Percentiles rank a stretch among this genome's conserved stretches.
Conservation (phyloP, 2,329 filamentous ascomycete species). For the Botrytis hyacinthi region DNA sequence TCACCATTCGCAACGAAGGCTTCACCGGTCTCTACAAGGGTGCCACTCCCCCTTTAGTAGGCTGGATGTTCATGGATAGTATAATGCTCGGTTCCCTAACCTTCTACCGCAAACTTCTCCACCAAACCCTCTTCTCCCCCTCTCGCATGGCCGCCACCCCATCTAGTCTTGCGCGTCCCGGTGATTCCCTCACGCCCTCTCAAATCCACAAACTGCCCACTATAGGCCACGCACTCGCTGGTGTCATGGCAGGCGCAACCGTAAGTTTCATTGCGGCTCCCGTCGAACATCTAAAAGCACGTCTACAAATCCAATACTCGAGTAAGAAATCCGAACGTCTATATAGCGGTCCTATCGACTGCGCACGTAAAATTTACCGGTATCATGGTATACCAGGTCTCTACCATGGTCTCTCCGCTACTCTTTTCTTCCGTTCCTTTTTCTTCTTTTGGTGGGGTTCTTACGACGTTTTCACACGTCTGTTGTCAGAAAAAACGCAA, state of each 20-base stretch:
- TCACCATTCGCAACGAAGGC: conserved; percentile 85
- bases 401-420: conserved; percentile 82
- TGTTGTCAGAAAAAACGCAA: conserved; percentile 63
- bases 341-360: conserved; percentile 87
- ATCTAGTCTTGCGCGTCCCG: conserved; percentile 26
- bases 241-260: conserved; percentile 81
- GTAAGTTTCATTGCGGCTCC: conserved; percentile 92
- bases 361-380: conserved; percentile 65
- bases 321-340: conserved; percentile 72
- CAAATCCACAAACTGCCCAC: conserved; percentile 59
- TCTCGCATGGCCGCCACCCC: conserved; percentile 38
- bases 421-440: conserved; percentile 83
- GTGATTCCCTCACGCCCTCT: conserved; percentile 33
- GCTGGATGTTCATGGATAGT: conserved; percentile 98
- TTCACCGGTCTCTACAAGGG: conserved; percentile 88
- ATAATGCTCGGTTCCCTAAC: conserved; percentile 89
- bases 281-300: conserved; percentile 91
- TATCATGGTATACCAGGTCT: conserved; percentile 75
- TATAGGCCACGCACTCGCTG: conserved; percentile 82
- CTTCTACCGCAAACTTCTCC: conserved; percentile 80
- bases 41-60: conserved; percentile 84
- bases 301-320: conserved; percentile 91
- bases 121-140: conserved; percentile 73
- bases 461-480: conserved; percentile 79
- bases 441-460: conserved; percentile 99